These are phyloP conservation scores for Penicillium brevicompactum DNA, from an alignment of 2,329 filamentous ascomycete genomes.

Conservation along the genomic window DNA sequence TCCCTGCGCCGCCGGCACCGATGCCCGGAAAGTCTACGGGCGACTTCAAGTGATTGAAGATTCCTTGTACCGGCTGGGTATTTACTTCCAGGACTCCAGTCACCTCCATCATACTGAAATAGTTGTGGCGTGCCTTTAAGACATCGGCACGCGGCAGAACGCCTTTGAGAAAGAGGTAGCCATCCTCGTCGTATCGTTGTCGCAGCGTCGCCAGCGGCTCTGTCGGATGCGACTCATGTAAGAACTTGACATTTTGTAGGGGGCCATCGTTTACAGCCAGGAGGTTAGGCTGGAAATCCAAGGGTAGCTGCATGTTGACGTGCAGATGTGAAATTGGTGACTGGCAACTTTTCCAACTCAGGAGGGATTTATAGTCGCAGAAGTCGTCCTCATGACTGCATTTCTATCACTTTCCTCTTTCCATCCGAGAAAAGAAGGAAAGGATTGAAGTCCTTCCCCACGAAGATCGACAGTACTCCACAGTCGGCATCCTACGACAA, in stretches of 20 bases:
- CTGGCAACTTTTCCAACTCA: not conserved
- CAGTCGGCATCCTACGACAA: no score
- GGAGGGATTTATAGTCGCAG: not conserved
- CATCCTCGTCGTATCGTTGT: constrained; percentile 46
- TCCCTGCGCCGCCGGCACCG: constrained; percentile 48
- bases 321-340: not conserved
- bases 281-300: not conserved
- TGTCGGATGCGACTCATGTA: constrained; percentile 41
- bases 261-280: constrained; percentile 47
- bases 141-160: constrained; percentile 54
- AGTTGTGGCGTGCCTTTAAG: constrained; percentile 49
- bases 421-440: not conserved
- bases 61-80: constrained; percentile 29
- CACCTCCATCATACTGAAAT: constrained; percentile 54
- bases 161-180: constrained; percentile 56
- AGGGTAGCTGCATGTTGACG: not conserved
- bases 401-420: not conserved
- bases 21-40: constrained; percentile 50
- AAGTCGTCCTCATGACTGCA: not conserved
- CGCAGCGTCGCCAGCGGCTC: constrained; percentile 48
- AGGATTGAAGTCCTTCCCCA: not conserved
- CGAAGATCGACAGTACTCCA: not conserved
- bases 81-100: constrained; percentile 57
- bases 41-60: constrained; percentile 9
- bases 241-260: constrained; percentile 41